phyloP scores from a whole-genome alignment of 139 green algal species.

The Parachlorella kessleri region DNA sequence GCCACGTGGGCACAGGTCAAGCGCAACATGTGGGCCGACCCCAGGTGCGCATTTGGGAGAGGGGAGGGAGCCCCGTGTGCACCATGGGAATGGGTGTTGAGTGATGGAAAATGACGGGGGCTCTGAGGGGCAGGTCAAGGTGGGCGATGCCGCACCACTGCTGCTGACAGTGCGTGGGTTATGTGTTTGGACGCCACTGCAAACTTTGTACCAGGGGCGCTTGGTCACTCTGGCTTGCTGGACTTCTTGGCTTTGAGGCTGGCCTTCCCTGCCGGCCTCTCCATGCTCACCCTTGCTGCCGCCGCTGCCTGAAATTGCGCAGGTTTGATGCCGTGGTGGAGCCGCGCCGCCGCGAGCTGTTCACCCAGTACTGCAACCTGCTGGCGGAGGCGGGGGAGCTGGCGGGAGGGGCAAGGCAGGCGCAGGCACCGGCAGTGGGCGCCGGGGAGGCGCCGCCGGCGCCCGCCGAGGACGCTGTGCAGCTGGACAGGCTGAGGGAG shows the following conservation, averaged over 20 bases:
- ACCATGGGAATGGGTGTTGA: no score
- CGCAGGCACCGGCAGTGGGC: background rate
- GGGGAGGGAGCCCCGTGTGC: no score
- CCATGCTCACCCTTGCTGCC: background rate
- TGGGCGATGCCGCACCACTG: no score
- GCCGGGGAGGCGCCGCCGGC: background rate
- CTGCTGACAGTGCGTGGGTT: no score
- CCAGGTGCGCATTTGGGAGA: no score
- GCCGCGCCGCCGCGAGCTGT: constrained; percentile 29
- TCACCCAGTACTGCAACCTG: constrained; percentile 16
- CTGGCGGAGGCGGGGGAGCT: constrained; percentile 28
- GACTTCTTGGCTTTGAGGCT: no score
- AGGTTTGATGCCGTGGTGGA: constrained; percentile 40
- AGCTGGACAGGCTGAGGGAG: constrained; percentile 30
- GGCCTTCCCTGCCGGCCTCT: background rate
- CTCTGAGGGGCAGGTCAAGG: no score
- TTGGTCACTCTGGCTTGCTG: no score
- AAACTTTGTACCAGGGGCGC: no score
- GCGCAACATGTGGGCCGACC: constrained; percentile 13
- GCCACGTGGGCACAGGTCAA: constrained; percentile 27
- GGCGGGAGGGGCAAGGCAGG: background rate
- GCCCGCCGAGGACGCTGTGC: background rate
- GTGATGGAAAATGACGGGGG: no score
- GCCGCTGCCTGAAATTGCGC: constrained; percentile 12
- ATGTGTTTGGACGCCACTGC: no score